Evolutionary conservation across 257 asterid genomes (phyloP).

Genomic region (Fraxinus quadrangulata): DNA sequence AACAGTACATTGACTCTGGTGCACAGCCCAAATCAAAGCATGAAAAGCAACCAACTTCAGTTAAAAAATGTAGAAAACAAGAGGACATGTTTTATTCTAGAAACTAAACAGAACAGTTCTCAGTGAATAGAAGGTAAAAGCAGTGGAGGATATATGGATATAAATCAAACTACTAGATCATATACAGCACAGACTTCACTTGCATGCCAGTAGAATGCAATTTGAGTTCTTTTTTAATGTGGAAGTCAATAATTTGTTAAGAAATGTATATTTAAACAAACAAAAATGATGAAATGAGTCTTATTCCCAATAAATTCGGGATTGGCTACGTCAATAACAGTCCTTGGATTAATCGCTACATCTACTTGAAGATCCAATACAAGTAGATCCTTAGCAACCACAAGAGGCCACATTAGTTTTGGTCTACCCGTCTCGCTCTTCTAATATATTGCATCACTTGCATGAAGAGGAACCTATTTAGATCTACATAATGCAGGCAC

Average conservation of each 20-base stretch:
- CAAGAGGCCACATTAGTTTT: background rate
- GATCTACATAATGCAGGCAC: background rate
- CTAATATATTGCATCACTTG: background rate
- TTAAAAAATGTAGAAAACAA: background rate
- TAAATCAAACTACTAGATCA: background rate
- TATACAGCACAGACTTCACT: background rate
- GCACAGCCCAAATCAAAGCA: background rate
- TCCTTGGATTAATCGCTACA: background rate
- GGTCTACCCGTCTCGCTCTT: background rate
- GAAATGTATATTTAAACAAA: background rate
- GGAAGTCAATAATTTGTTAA: no score
- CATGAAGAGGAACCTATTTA: background rate
- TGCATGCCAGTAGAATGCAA: background rate
- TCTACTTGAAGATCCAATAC: background rate
- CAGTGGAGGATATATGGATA: background rate
- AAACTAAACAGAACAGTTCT: background rate
- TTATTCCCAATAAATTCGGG: background rate
- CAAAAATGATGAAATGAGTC: background rate
- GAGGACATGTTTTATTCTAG: background rate
- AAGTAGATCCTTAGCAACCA: background rate
- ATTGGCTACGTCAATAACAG: background rate
- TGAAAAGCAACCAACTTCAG: background rate
- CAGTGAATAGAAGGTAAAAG: background rate
- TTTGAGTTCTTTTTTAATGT: no score
- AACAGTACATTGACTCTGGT: conserved; percentile 1